These are phyloP conservation scores for Alternaria gansuensis DNA, from an alignment of 2,329 filamentous ascomycete genomes.

Conservation along the genomic window DNA sequence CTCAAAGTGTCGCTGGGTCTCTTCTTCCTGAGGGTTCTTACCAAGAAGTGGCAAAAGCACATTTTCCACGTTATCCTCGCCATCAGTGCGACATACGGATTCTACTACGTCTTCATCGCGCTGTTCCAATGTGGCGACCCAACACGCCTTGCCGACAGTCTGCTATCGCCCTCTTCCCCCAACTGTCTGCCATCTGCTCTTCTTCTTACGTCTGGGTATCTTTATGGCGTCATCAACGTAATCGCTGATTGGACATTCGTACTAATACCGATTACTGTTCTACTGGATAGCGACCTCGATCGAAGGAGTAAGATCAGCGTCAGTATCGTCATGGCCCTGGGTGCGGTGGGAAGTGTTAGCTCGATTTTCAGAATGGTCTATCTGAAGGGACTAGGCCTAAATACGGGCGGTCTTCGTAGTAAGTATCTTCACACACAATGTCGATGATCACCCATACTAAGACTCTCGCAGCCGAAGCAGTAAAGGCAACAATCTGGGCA, in stretches of 20 bases:
- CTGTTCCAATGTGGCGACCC: constrained; percentile 47
- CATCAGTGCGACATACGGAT: constrained; percentile 29
- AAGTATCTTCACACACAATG: constrained; percentile 1
- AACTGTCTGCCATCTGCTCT: constrained; percentile 40
- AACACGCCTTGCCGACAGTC: constrained; percentile 33
- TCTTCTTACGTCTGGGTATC: constrained; percentile 39
- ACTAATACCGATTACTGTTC: constrained; percentile 44
- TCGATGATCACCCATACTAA: constrained; percentile 16
- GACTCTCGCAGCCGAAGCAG: constrained; percentile 38
- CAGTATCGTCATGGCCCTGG: constrained; percentile 56
- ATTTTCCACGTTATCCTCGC: constrained; percentile 13
- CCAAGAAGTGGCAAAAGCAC: constrained; percentile 42
- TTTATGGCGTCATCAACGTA: constrained; percentile 46
- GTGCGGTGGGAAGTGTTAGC: constrained; percentile 50
- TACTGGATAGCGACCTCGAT: constrained; percentile 56
- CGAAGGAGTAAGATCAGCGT: constrained; percentile 58
- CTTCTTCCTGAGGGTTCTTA: constrained; percentile 50
- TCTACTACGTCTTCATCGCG: constrained; percentile 42
- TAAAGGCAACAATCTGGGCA: constrained; percentile 57
- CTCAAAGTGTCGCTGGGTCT: constrained; percentile 56
- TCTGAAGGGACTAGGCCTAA: constrained; percentile 37
- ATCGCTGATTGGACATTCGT: constrained; percentile 50
- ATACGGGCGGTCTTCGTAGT: constrained; percentile 18
- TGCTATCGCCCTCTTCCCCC: constrained; percentile 19
- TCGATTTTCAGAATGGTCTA: constrained; percentile 48